These are phyloP conservation scores for Epichloe typhina DNA, from an alignment of 2,329 filamentous ascomycete species.

Conservation along the genomic window DNA sequence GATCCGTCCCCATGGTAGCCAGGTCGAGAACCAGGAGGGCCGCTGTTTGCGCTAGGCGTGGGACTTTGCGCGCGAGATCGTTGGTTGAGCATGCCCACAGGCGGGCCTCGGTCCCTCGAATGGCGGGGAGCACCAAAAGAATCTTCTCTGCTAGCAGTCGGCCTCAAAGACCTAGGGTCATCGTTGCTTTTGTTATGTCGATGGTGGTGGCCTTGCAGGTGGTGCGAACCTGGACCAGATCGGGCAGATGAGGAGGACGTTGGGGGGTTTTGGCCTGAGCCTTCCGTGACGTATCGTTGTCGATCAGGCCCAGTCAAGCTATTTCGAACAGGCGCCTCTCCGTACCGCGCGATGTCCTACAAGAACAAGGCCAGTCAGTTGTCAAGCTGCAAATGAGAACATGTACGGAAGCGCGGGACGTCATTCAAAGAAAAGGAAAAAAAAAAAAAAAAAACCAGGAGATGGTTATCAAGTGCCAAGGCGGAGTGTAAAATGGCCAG, in stretches of 20 bases:
- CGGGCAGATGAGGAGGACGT: conserved; percentile 52
- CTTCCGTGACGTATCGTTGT: conserved; percentile 48
- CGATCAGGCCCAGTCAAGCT: conserved; percentile 56
- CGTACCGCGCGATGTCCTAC: conserved; percentile 63
- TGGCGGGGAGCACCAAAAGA: conserved; percentile 27
- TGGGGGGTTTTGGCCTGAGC: conserved; percentile 30
- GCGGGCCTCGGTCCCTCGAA: conserved; percentile 39
- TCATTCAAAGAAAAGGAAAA: background rate
- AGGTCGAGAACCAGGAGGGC: conserved; percentile 34
- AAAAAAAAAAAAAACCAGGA: no score
- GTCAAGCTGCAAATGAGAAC: background rate
- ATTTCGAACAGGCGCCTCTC: conserved; percentile 63
- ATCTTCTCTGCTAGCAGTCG: conserved; percentile 66
- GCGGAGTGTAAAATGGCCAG: background rate
- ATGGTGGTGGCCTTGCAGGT: conserved; percentile 50
- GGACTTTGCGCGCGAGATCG: conserved; percentile 63
- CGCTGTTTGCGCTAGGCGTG: conserved; percentile 61
- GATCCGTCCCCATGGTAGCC: conserved; percentile 35
- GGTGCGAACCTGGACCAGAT: conserved; percentile 46
- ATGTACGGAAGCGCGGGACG: background rate
- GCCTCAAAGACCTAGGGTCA: conserved; percentile 51
- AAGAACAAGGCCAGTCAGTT: conserved; percentile 3
- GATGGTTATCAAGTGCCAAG: background rate
- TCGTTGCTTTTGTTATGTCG: conserved; percentile 60
- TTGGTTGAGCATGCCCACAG: conserved; percentile 30